phyloP scores from a whole-genome alignment of 2,329 filamentous ascomycete species.

The Akanthomyces lecanii region DNA sequence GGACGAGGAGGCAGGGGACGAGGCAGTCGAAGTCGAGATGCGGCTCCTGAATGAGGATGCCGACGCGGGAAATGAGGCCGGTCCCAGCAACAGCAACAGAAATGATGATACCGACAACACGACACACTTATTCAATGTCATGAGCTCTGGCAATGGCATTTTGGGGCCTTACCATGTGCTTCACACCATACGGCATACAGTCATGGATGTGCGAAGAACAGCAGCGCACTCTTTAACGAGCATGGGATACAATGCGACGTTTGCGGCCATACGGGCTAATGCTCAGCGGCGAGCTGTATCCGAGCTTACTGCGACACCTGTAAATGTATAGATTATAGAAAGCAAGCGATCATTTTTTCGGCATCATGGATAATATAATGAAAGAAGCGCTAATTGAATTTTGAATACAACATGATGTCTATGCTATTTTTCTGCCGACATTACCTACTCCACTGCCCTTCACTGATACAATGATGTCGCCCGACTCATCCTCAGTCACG shows the following conservation, averaged over 20 bases:
- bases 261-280: slow-evolving; percentile 43
- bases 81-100: slow-evolving; percentile 21
- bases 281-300: slow-evolving; percentile 37
- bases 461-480: slow-evolving; percentile 80
- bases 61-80: slow-evolving; percentile 20
- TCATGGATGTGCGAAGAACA: slow-evolving; percentile 42
- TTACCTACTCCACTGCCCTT: slow-evolving; percentile 94
- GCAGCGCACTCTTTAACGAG: slow-evolving; percentile 50
- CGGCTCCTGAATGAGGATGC: slow-evolving; percentile 31
- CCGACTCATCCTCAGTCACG: slow-evolving; percentile 59
- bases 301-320: slow-evolving; percentile 19
- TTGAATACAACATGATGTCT: slow-evolving; percentile 24
- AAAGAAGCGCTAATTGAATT: slow-evolving; percentile 20
- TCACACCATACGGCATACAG: slow-evolving; percentile 45
- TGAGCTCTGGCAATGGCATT: slow-evolving; percentile 53
- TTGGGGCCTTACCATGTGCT: slow-evolving; percentile 51
- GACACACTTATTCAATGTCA: slow-evolving; percentile 42
- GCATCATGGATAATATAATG: slow-evolving; percentile 3
- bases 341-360: not conserved
- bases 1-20: slow-evolving; percentile 33
- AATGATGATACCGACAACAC: slow-evolving; percentile 31
- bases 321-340: slow-evolving; percentile 21
- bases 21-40: slow-evolving; percentile 44
- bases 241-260: slow-evolving; percentile 50
- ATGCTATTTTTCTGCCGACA: slow-evolving; percentile 82